Base-by-base conservation (phyloP, 257 asterid species). In the Handroanthus guayacan region DNA sequence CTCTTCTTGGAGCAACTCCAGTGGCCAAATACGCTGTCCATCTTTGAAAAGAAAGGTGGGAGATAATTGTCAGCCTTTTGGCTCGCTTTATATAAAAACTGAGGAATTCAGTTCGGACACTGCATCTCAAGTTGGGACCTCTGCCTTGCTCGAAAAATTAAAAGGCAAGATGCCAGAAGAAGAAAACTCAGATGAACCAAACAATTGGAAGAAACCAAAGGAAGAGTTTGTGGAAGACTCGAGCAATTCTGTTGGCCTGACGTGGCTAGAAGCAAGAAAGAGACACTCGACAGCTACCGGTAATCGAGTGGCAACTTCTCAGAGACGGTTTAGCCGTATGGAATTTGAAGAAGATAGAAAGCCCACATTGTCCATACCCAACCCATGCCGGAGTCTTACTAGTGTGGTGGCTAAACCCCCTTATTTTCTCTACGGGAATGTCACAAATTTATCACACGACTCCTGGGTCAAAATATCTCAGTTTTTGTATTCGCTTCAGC, bases 401-500 rank as follows among this genome's bases (percentile, higher is more conserved):
- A 70, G 79, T 44, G 77, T 77, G 77, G 90, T 76, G 69, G 87
- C 91, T 48, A 87, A 83, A 71, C 89, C 97, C 61, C 99, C 99
- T 14, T 95, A 95, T 82, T 89, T 95, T 67, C 83, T 92, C 67
- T 92, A 86, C 17, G 99, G 97, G 69, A 84, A 78, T 56, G 86
- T 84, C 55, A 83, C 85, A 2, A 75, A 62, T 58, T 75, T 92
- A 76, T 82, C 92, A 45, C 91, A 56, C 1, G 83, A 48, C 43
- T 81, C 96, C 17, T 95, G 99, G 99, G 89, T 60, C 74, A 92
- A 86, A 81, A 80, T 95, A 66, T 87, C 97, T 11, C 92, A 95
- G 78, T 89, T 85, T 68, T 31, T 95, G 84, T 88, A 87, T 72
- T 82, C 93, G 8, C 52, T 92, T 71, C 90, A 82, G 76, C 98